A percentile compares a stretch with the other conserved stretches of the same genome.
These are phyloP conservation scores for Angomonas ambiguus DNA, from an alignment of 208 protist genomes.

Conservation along the genomic window DNA sequence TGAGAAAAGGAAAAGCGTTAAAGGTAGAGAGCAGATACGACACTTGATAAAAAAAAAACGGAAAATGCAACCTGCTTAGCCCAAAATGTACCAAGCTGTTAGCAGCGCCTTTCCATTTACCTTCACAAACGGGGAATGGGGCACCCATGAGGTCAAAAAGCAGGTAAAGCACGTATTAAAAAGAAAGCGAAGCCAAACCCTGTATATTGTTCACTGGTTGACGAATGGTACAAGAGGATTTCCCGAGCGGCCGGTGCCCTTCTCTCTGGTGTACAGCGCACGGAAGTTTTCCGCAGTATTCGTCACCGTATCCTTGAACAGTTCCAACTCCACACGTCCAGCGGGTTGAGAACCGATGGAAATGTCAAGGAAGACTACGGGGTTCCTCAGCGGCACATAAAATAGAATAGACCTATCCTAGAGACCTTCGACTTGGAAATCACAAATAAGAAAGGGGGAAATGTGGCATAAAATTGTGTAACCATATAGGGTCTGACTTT, in stretches of 20 bases:
- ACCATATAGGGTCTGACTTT: not conserved
- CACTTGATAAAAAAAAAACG: too few species aligned
- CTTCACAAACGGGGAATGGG: not conserved
- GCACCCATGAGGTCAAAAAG: not conserved
- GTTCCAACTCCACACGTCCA: conserved; percentile 90
- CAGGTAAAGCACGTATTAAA: not conserved
- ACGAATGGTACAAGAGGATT: conserved; percentile 60
- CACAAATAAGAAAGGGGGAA: not conserved
- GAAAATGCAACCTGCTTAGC: too few species aligned
- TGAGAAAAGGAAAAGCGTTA: too few species aligned
- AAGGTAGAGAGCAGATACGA: too few species aligned
- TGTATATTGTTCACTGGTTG: conserved; percentile 16
- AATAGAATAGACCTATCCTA: too few species aligned
- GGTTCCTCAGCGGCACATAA: too few species aligned
- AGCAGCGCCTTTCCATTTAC: not conserved
- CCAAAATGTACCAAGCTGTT: not conserved
- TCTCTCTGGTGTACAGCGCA: conserved; percentile 90
- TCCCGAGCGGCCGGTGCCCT: conserved; percentile 72
- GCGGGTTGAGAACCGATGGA: conserved; percentile 75
- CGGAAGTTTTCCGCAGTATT: conserved; percentile 96
- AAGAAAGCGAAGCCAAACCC: not conserved
- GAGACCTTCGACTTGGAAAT: too few species aligned
- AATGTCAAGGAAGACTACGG: conserved; percentile 92
- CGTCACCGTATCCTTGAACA: conserved; percentile 88
- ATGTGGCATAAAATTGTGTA: not conserved